A percentile compares a stretch with the other conserved stretches of the same genome.
phyloP scores from a whole-genome alignment of 129 eudicot species.

The Cynara cardunculus region DNA sequence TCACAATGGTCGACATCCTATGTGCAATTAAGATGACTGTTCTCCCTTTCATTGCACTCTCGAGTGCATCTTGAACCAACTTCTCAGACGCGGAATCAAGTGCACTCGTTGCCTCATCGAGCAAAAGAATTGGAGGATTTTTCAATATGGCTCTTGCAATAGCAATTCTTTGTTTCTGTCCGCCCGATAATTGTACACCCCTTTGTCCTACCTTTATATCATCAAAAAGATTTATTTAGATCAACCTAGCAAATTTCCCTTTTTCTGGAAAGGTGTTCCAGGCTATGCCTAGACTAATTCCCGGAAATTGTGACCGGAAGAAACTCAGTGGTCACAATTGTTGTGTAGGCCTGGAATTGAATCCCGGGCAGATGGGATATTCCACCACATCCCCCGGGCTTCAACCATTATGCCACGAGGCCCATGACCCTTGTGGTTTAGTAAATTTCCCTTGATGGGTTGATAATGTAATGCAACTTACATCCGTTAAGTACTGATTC shows the following conservation, averaged over 20 bases:
- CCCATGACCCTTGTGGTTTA: too few relatives aligned
- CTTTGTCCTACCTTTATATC: slow-evolving; percentile 61
- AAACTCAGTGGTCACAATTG: too few relatives aligned
- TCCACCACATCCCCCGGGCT: too few relatives aligned
- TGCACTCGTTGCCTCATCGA: slow-evolving; percentile 89
- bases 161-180: slow-evolving; percentile 83
- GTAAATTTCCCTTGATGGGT: not conserved
- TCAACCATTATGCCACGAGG: too few relatives aligned
- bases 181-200: slow-evolving; percentile 79
- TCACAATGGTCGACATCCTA: slow-evolving; percentile 75
- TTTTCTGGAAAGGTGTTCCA: too few relatives aligned
- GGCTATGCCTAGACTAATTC: too few relatives aligned
- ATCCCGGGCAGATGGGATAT: too few relatives aligned
- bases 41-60: slow-evolving; percentile 81
- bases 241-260: not conserved
- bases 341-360: too few relatives aligned
- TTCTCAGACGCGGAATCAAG: slow-evolving; percentile 86
- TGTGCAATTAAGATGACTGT: slow-evolving; percentile 81
- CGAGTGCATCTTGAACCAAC: slow-evolving; percentile 84
- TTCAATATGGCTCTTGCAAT: slow-evolving; percentile 78
- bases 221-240: not conserved
- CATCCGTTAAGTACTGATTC: slow-evolving; percentile 70
- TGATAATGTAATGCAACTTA: slow-evolving; percentile 31
- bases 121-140: slow-evolving; percentile 81
- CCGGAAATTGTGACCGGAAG: too few relatives aligned